Base-by-base conservation (phyloP, 2,329 filamentous ascomycete genomes). In the Plectosphaerella sp. region DNA sequence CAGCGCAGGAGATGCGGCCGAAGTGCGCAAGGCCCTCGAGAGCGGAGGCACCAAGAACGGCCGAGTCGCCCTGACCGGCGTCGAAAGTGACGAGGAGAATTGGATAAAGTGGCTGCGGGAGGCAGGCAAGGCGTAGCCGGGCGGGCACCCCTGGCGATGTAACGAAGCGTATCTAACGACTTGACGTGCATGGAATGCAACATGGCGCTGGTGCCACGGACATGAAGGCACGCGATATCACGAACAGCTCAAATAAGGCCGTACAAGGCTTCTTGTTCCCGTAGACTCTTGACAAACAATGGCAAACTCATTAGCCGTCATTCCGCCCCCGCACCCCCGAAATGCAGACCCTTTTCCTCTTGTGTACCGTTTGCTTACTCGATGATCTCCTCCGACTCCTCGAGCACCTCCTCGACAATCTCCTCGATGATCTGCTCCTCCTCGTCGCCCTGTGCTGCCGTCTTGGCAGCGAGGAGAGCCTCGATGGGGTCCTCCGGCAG, bases 361-460 rank as follows among this genome's bases (percentile, higher is more conserved):
- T 22, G 33, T 47, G 22, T 28, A 22, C 45, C 22, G 14, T 36
- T 47, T 15, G 6, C 18, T 54, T 45, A 70, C 52, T 60, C 62
- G 49, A 84, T 67, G 60, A 84, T 72, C 72, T 97, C 94, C 78
- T 97, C 94, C 53, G 78, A 87, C 82, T 97, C 89, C 73, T 92
- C 83, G 49, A 86, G 70, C 20, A 86, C 93, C 75, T 97, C 92
- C 73, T 91, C 87, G 59, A 90, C 84, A 61, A 90, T 87, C 76
- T 93, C 89, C 73, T 97, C 94, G 57, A 97, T 91, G 57, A 95
- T 85, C 63, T 82, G 77, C 58, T 89, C 89, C 71, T 89, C 83
- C 54, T 82, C 84, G 60, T 83, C 82, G 15, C 76, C 51, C 54
- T 82, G 66, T 52, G 73, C 64, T 52, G 70, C 72, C 47, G 75